Evolutionary conservation across 352 stramenopile genomes (phyloP).

Genomic region (Phytophthora multivora): DNA sequence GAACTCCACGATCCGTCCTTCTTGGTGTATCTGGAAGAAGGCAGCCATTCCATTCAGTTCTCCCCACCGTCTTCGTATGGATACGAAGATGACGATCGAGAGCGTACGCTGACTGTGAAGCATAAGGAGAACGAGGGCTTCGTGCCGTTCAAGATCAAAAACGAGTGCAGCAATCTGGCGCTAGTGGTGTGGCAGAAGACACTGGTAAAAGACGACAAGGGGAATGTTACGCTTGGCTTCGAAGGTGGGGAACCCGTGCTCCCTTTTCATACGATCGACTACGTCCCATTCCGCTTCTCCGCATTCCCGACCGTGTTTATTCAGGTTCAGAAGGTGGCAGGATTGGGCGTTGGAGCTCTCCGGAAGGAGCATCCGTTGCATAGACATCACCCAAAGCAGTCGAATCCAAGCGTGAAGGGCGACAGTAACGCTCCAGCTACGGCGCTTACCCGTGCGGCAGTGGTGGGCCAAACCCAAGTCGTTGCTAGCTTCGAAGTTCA

Average conservation of each 20-base stretch:
- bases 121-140: slow-evolving; percentile 62
- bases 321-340: slow-evolving; percentile 72
- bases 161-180: slow-evolving; percentile 80
- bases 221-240: slow-evolving; percentile 49
- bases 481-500: slow-evolving; percentile 79
- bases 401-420: slow-evolving; percentile 3
- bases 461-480: slow-evolving; percentile 40
- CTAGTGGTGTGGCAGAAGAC: slow-evolving; percentile 86
- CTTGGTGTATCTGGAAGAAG: slow-evolving; percentile 64
- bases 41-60: slow-evolving; percentile 30
- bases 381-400: slow-evolving; percentile 8
- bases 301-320: slow-evolving; percentile 70
- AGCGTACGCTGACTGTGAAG: slow-evolving; percentile 35
- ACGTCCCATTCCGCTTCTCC: slow-evolving; percentile 76
- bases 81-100: slow-evolving; percentile 32
- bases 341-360: slow-evolving; percentile 39
- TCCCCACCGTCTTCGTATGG: slow-evolving; percentile 33
- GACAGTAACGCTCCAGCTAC: slow-evolving; percentile 11
- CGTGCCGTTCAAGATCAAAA: slow-evolving; percentile 82
- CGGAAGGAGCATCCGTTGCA: slow-evolving; percentile 33
- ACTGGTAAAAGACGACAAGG: slow-evolving; percentile 54
- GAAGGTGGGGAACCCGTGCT: slow-evolving; percentile 73
- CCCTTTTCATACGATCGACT: slow-evolving; percentile 82
- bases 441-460: slow-evolving; percentile 30
- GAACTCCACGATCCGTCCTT: slow-evolving; percentile 84